Evolutionary conservation across 108 stramenopile genomes (phyloP).

Genomic region (Cyclotella distinguenda): DNA sequence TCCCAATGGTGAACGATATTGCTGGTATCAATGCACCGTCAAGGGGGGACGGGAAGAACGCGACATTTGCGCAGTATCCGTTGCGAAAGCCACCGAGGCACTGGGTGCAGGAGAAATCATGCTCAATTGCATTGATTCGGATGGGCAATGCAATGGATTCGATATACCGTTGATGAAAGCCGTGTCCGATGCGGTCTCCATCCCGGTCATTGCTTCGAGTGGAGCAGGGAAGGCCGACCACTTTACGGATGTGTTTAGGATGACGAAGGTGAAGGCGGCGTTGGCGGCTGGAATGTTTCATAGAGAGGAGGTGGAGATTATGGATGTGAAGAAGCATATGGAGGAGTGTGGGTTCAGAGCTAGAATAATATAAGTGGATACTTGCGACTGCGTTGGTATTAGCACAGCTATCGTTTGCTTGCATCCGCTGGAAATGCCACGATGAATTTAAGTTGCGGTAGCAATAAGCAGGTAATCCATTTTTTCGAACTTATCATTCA

Average conservation of each 20-base stretch:
- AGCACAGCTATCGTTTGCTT: too few species aligned
- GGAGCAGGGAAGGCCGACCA: conserved; percentile 93
- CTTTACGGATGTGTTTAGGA: conserved; percentile 88
- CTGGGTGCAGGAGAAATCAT: conserved; percentile 98
- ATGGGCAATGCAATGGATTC: conserved; percentile 96
- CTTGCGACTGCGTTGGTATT: background rate
- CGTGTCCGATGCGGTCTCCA: conserved; percentile 86
- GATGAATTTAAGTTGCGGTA: too few species aligned
- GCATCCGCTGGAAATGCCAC: too few species aligned
- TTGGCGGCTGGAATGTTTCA: conserved; percentile 99
- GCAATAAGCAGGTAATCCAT: too few species aligned
- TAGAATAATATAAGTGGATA: conserved; percentile 26
- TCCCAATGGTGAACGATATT: conserved; percentile 82
- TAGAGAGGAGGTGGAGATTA: conserved; percentile 92
- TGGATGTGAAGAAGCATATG: conserved; percentile 86
- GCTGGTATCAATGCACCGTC: conserved; percentile 98
- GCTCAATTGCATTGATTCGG: conserved; percentile 98
- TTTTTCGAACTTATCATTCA: too few species aligned
- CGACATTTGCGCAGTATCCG: conserved; percentile 91
- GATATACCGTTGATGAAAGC: conserved; percentile 90
- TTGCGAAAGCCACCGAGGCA: conserved; percentile 79
- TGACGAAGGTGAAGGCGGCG: conserved; percentile 90
- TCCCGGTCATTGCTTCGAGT: conserved; percentile 98
- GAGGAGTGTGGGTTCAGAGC: conserved; percentile 66
- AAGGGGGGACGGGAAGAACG: conserved; percentile 94